Evolutionary conservation across 805 yeast species (phyloP).

Genomic region (Yarrowia sp.): DNA sequence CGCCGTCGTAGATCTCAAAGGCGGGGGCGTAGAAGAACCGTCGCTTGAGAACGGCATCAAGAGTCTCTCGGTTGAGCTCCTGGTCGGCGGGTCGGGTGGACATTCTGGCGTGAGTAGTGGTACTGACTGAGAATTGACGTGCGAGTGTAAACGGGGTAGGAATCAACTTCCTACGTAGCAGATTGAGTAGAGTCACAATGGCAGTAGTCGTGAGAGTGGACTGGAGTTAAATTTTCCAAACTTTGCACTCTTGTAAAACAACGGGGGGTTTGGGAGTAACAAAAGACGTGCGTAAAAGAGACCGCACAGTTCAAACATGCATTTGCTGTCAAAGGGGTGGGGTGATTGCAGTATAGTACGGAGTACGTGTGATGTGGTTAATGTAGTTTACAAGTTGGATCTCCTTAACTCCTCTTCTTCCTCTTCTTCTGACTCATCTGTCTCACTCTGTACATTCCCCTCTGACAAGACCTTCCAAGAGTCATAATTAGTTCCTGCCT

Average conservation of each 20-base stretch:
- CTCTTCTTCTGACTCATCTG: not conserved
- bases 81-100: slow-evolving; percentile 43
- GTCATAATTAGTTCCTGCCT: not conserved
- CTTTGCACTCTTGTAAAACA: slow-evolving; percentile 18
- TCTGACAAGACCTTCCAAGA: slow-evolving; percentile 4
- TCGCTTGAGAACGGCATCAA: slow-evolving; percentile 91
- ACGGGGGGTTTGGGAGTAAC: slow-evolving; percentile 17
- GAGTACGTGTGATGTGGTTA: too few species aligned
- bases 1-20: slow-evolving; percentile 97
- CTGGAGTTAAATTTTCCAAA: slow-evolving; percentile 39
- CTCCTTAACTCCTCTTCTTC: too few species aligned
- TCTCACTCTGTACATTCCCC: not conserved
- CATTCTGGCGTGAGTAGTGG: slow-evolving; percentile 40
- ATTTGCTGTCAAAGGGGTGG: slow-evolving; percentile 5
- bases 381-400: too few species aligned
- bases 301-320: not conserved
- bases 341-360: too few species aligned
- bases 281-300: not conserved
- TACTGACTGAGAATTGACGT: slow-evolving; percentile 26
- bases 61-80: slow-evolving; percentile 77
- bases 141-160: slow-evolving; percentile 8
- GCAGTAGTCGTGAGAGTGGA: slow-evolving; percentile 35
- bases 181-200: slow-evolving; percentile 32
- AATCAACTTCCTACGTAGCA: slow-evolving; percentile 36
- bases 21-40: slow-evolving; percentile 98